These are phyloP conservation scores for Xylariaceae sp. DNA, from an alignment of 2,329 filamentous ascomycete genomes.

Conservation along the genomic window DNA sequence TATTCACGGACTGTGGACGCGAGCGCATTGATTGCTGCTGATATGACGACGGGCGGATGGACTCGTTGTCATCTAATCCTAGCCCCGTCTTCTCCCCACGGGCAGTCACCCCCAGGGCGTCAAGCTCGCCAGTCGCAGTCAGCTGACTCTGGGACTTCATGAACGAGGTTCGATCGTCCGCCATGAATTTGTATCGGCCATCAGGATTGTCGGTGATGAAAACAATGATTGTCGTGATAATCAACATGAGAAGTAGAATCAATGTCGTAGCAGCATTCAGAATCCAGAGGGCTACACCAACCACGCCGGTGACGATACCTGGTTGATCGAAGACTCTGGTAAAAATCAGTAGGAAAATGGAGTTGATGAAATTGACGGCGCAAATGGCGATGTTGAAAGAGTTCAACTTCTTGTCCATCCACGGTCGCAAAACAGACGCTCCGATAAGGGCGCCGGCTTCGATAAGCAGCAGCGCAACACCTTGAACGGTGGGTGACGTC, in stretches of 20 bases:
- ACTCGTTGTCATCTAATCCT: constrained; percentile 60
- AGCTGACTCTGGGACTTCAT: constrained; percentile 92
- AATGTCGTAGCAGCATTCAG: constrained; percentile 79
- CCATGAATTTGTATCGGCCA: constrained; percentile 92
- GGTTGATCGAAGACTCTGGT: constrained; percentile 81
- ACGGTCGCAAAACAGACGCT: constrained; percentile 76
- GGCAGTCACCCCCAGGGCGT: constrained; percentile 82
- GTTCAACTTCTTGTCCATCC: constrained; percentile 99
- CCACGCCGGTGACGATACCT: constrained; percentile 74
- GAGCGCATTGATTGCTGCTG: constrained; percentile 41
- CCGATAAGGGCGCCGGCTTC: constrained; percentile 73
- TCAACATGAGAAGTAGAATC: constrained; percentile 75
- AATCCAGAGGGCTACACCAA: constrained; percentile 85
- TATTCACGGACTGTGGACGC: constrained; percentile 16
- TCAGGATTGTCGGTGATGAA: constrained; percentile 92
- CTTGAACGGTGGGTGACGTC: constrained; percentile 63
- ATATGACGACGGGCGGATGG: constrained; percentile 55
- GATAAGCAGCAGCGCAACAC: constrained; percentile 74
- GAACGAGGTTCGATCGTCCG: constrained; percentile 90
- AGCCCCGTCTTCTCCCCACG: constrained; percentile 68
- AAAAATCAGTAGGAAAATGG: constrained; percentile 84
- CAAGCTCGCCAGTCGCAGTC: constrained; percentile 71
- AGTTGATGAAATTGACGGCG: constrained; percentile 83
- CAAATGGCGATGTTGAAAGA: constrained; percentile 92
- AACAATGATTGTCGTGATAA: constrained; percentile 65